Percentiles rank a stretch among this genome's conserved stretches.
Evolutionary conservation across 768 basidiomycete genomes (phyloP).

Genomic region (Hirschioporus abietinus): DNA sequence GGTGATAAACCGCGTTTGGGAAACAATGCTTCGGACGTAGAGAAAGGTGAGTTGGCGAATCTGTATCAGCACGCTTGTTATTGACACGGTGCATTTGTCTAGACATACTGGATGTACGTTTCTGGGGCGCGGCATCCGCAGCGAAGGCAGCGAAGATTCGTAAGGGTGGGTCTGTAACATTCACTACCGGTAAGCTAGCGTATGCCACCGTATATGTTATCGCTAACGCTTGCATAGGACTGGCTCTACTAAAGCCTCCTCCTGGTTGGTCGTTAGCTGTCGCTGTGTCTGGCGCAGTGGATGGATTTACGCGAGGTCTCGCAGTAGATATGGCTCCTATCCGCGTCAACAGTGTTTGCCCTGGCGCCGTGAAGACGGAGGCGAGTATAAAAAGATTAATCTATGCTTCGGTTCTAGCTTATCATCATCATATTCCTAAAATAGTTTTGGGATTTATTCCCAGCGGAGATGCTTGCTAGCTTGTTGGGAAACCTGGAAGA

Average conservation of each 20-base stretch:
- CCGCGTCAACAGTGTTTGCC: background rate
- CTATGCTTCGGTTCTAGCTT: background rate
- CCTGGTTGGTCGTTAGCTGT: no score
- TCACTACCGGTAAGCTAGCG: no score
- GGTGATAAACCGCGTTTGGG: background rate
- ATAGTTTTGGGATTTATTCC: background rate
- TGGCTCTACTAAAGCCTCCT: no score
- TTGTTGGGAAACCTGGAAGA: background rate
- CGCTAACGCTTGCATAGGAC: no score
- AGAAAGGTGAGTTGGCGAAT: background rate
- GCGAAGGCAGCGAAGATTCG: no score
- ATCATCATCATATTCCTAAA: background rate
- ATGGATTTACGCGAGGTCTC: no score
- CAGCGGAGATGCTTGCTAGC: background rate
- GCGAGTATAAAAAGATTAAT: background rate
- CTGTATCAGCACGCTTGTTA: background rate
- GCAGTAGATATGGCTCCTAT: no score
- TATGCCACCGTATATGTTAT: no score
- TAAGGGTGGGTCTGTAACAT: no score
- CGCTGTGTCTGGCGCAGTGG: no score
- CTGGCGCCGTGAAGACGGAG: background rate
- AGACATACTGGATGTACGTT: no score
- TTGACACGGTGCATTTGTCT: background rate
- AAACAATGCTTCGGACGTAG: background rate
- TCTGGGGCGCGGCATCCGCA: no score